Conservation (phyloP, 148 eudicot species). For the Cornus kousa region DNA sequence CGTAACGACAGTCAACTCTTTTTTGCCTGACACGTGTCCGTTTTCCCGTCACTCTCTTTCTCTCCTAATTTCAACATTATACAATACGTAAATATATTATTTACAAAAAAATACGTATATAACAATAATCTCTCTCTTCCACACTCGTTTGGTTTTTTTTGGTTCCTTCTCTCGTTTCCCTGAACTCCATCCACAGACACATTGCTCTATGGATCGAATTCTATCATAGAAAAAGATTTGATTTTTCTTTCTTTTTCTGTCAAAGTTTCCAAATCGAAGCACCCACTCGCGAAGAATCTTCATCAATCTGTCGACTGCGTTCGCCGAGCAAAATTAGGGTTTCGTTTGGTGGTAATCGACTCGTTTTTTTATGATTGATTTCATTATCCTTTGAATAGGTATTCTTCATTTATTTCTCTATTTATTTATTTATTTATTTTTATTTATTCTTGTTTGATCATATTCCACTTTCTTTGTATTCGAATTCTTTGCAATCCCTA, state of each 20-base stretch:
- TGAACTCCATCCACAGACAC: slow-evolving; percentile 10
- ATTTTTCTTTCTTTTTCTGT: not conserved
- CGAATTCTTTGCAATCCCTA: slow-evolving; percentile 20
- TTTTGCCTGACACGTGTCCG: slow-evolving; percentile 39
- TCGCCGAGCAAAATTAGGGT: slow-evolving; percentile 29
- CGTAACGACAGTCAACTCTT: slow-evolving; percentile 27
- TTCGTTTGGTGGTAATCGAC: slow-evolving; percentile 7
- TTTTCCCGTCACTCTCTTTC: not conserved
- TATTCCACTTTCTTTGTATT: not conserved
- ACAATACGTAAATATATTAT: too few species aligned
- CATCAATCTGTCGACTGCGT: slow-evolving; percentile 16
- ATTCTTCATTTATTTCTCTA: not conserved
- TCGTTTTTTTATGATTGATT: not conserved
- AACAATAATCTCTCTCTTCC: too few species aligned
- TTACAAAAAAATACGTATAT: too few species aligned
- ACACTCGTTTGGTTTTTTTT: not conserved
- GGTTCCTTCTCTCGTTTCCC: slow-evolving; percentile 1
- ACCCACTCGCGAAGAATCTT: not conserved
- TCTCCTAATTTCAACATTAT: not conserved
- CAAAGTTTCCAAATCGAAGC: not conserved
- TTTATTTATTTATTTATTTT: not conserved
- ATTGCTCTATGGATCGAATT: slow-evolving; percentile 10
- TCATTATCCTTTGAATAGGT: not conserved
- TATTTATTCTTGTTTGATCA: not conserved
- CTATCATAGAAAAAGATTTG: not conserved